Conservation (phyloP, 2,329 filamentous ascomycete species). For the Colletotrichum sp. region DNA sequence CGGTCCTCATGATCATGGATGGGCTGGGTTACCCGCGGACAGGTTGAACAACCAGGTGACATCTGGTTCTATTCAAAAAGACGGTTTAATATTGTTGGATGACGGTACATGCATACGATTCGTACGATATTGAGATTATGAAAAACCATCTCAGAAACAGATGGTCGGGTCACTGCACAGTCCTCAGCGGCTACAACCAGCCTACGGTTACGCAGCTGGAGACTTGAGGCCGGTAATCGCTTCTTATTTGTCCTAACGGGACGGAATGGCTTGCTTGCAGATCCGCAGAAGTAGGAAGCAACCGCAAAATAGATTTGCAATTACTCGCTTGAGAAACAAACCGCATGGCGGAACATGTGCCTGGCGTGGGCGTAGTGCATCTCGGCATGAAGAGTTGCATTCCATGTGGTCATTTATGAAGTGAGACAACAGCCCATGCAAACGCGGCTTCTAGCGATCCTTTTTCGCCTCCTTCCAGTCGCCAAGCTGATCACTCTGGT, state of each 20-base stretch:
- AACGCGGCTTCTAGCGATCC: slow-evolving; percentile 38
- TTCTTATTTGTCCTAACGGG: neutral
- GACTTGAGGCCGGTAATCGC: neutral
- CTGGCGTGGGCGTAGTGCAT: neutral
- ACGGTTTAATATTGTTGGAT: slow-evolving; percentile 14
- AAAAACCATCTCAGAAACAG: neutral
- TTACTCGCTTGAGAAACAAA: neutral
- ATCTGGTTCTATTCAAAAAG: neutral
- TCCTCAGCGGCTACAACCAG: neutral
- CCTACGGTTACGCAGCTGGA: neutral
- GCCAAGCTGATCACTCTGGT: slow-evolving; percentile 55
- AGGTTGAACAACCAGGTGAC: neutral
- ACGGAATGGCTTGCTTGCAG: neutral
- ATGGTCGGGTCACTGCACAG: neutral
- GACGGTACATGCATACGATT: slow-evolving; percentile 24
- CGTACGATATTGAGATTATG: slow-evolving; percentile 9
- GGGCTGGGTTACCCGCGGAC: neutral
- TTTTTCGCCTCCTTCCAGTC: slow-evolving; percentile 56
- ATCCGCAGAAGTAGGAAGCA: neutral
- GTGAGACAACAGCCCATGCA: neutral
- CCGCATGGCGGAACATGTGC: neutral
- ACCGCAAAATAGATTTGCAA: neutral
- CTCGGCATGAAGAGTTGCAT: neutral
- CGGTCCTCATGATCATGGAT: neutral
- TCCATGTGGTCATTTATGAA: neutral